These are phyloP conservation scores for Vitis amurensis DNA, from an alignment of 164 flowering plant genomes.

Conservation along the genomic window DNA sequence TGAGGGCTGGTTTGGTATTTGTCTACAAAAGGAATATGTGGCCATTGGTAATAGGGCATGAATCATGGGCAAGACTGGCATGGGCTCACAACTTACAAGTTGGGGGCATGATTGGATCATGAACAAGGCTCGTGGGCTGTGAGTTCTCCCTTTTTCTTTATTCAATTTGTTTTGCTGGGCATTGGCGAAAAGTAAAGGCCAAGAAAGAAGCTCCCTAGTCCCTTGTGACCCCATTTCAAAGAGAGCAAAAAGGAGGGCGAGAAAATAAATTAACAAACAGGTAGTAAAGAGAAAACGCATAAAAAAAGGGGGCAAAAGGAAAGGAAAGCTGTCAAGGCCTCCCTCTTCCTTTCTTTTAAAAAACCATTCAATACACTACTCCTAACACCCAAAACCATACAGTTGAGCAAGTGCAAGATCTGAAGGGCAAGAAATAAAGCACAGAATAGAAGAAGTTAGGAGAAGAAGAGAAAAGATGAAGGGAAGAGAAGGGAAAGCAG, in stretches of 20 bases:
- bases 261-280: conserved; percentile 14
- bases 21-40: background rate
- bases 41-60: conserved; percentile 2
- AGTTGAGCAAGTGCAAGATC: conserved; percentile 2
- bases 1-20: too few species aligned
- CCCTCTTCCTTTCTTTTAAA: conserved; percentile 29
- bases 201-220: conserved; percentile 16
- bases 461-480: conserved; percentile 35
- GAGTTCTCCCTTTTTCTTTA: conserved; percentile 22
- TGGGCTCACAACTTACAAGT: conserved; percentile 19
- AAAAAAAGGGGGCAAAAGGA: conserved; percentile 18
- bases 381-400: conserved; percentile 7
- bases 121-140: conserved; percentile 54
- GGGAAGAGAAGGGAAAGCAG: conserved; percentile 51
- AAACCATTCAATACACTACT: conserved; percentile 6
- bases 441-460: conserved; percentile 3
- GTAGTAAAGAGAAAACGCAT: conserved; percentile 15
- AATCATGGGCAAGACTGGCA: conserved; percentile 12
- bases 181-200: conserved; percentile 12
- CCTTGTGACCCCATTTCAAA: conserved; percentile 30
- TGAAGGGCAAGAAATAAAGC: background rate
- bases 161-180: conserved; percentile 16
- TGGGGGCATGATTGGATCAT: conserved; percentile 43
- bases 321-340: conserved; percentile 39
- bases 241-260: conserved; percentile 21